Conservation (phyloP, 208 protist genomes). For the Acanthamoeba culbertsoni region DNA sequence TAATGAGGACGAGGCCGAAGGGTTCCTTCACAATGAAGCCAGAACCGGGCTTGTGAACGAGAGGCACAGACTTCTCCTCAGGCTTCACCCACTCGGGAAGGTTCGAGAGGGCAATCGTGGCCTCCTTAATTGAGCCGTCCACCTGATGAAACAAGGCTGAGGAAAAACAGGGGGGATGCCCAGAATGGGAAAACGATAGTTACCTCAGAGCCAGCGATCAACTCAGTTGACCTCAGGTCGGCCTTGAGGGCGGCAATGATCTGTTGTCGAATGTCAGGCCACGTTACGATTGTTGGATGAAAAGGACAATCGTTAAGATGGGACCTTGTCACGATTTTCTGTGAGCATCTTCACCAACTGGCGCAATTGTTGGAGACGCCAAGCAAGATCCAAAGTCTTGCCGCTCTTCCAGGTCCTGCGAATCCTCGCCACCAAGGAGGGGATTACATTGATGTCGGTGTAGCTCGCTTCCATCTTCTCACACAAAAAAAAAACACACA, state of each 20-base stretch:
- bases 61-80: constrained; percentile 51
- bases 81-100: constrained; percentile 75
- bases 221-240: constrained; percentile 75
- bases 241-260: constrained; percentile 68
- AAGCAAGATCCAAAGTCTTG: constrained; percentile 21
- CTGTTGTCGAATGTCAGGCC: not conserved
- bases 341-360: constrained; percentile 77
- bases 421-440: not conserved
- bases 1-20: constrained; percentile 88
- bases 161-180: not conserved
- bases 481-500: too few relatives aligned
- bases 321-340: constrained; percentile 77
- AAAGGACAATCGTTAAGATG: too few relatives aligned
- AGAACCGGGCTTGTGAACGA: constrained; percentile 67
- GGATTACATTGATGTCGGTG: not conserved
- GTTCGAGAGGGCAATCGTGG: constrained; percentile 36
- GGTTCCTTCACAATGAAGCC: constrained; percentile 82
- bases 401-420: not conserved
- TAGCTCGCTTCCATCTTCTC: not conserved
- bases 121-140: constrained; percentile 66
- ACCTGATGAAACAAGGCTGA: too few relatives aligned
- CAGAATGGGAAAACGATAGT: not conserved
- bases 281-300: not conserved
- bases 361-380: constrained; percentile 71
- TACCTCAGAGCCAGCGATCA: constrained; percentile 63